Evolutionary conservation across 345 rosid genomes (phyloP).

Genomic region (Iberis pinnata): DNA sequence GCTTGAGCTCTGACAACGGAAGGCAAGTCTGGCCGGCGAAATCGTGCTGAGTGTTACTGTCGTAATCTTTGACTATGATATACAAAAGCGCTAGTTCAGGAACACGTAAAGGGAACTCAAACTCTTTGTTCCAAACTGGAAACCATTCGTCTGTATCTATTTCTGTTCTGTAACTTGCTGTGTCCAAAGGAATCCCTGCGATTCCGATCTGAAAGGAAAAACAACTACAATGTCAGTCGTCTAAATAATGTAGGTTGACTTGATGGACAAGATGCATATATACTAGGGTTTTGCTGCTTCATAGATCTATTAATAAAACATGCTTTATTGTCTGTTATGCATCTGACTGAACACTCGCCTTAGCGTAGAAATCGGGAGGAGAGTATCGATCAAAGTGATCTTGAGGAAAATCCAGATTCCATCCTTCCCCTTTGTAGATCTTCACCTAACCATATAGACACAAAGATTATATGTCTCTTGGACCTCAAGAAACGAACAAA

Average conservation of each 20-base stretch:
- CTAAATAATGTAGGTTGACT: not conserved
- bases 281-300: not conserved
- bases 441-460: not conserved
- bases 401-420: not conserved
- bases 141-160: conserved; percentile 58
- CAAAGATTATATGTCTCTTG: too few relatives aligned
- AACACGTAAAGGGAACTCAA: conserved; percentile 57
- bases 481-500: not conserved
- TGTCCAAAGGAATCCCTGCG: conserved; percentile 66
- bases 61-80: conserved; percentile 62
- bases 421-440: not conserved
- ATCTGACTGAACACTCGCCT: conserved; percentile 30
- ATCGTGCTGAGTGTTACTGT: conserved; percentile 60
- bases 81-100: conserved; percentile 72
- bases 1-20: conserved; percentile 57
- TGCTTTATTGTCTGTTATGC: too few relatives aligned
- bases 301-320: too few relatives aligned
- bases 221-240: not conserved
- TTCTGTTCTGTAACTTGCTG: conserved; percentile 56
- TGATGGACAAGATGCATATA: not conserved
- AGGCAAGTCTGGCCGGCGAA: conserved; percentile 83
- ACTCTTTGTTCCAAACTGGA: conserved; percentile 80
- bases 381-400: conserved; percentile 61
- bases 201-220: conserved; percentile 41
- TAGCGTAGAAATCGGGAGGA: conserved; percentile 68